Base-by-base conservation (phyloP, 169 alveolate species). In the Plasmodium inui region DNA sequence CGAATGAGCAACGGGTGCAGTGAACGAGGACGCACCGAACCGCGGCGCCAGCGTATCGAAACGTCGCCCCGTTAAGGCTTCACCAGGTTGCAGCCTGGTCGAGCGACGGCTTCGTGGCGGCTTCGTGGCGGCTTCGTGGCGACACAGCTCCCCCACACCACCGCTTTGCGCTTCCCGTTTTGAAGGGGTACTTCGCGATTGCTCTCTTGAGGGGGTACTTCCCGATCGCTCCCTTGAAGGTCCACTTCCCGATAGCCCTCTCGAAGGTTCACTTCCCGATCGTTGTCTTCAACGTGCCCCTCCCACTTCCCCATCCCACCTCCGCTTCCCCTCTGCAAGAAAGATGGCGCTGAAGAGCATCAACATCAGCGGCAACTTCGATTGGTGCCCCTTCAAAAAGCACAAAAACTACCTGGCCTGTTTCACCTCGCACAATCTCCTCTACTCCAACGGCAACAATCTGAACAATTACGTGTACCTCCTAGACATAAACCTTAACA, bases 351-450 rank as follows among this genome's bases (percentile, higher is more conserved):
- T 91, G 57, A 91, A 91, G 28, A 91, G 95, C 79, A 91, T 91
- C 34, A 91, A 82, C 78, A 53, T 91, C 44, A 91, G 84, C 41
- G 95, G 95, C 19, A 91, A 91, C 78, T 67, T 91, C 73, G 90
- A 91, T 34, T 91, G 95, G 95, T 91, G 95, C 84, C 95, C 95
- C 30, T 91, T 91, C 39, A 84, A 91, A 30, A 92, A 91, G 55
- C 41, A 91, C 80, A 91, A 91, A 50, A 91, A 91, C 55, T 81
- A 91, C 67, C 57, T 91, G 39, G 32, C 83, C 39, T 81, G 95
- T 26, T 91, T 91, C 44, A 91, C 82, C 44, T 80, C 95, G 2
- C 92, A 91, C 30, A 91, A 91, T 57, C 37, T 82, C 5, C 71
- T 91, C n/a, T 91, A 91, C 82, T 91, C 92, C 19, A 88, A 79